Base-by-base conservation (phyloP, 148 eudicot species). In the Chenopodium album region DNA sequence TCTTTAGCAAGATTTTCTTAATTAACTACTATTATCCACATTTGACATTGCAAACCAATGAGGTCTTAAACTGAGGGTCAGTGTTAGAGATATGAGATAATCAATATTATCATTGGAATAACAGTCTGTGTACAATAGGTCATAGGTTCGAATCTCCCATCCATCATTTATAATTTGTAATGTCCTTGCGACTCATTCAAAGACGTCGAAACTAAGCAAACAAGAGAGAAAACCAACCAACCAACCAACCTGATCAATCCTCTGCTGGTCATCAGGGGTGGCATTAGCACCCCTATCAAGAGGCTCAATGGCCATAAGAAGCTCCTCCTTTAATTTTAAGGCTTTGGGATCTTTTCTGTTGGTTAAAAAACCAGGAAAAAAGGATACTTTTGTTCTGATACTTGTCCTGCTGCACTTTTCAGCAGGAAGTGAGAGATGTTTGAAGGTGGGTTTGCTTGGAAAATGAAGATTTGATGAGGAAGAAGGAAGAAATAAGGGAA, bases 281-380 rank as follows among this genome's bases (percentile, higher is more conserved):
- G 96, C 96, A 12, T 89, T 89, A 54, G 94, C 96, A 1, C 96
- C 96, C 23, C 94, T 87, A 84, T 92, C 92, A 84, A 92, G 94
- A 11, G 94, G 87, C 10, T 68, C 80, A 76, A 92, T 88, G 76
- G 96, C 92, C 16, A 91, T 84, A 31, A 92, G 96, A 81, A 92
- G 96, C 89, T 91, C 90, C 75, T 87, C 79, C 17, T 14, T 56
- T 17, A 89, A 79, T 56, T 14, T 17, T 17, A 89, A 79, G 78
- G 84, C 78, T 10, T 72, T 83, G 20, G 88, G 82, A 80, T 88
- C 84, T 68, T 89, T 89, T n/a, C 72, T 67, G 74, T 71, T 91
- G 81, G 82, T 88, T 75, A 91, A 80, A 71, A 92, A 89, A 65
- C 85, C 82, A 3, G 91, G 76, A 28, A 92, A 88, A 79, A 92